These are phyloP conservation scores for Auriscalpium vulgare DNA, from an alignment of 768 basidiomycete species.

Conservation along the genomic window DNA sequence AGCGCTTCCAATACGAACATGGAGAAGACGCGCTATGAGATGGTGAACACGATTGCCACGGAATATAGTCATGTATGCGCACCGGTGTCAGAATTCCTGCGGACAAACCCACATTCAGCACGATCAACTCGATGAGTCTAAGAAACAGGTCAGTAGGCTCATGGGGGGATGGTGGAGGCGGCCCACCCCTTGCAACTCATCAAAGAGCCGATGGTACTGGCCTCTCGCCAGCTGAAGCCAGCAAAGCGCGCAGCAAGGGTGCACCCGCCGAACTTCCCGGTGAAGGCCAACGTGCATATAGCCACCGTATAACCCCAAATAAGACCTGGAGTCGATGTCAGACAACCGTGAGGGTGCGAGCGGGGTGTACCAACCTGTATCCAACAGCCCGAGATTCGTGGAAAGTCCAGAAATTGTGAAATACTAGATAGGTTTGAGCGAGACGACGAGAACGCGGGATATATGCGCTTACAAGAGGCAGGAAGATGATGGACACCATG, in stretches of 20 bases:
- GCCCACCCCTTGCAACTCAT: conserved; percentile 93
- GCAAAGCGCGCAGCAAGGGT: conserved; percentile 54
- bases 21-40: conserved; percentile 61
- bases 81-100: conserved; percentile 68
- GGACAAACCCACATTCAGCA: conserved; percentile 85
- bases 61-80: conserved; percentile 1
- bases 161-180: neutral
- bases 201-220: conserved; percentile 76
- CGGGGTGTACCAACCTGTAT: conserved; percentile 46
- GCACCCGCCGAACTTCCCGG: conserved; percentile 87
- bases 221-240: conserved; percentile 76
- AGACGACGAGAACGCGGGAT: neutral
- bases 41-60: neutral
- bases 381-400: conserved; percentile 78
- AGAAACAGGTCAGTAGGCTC: neutral
- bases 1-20: conserved; percentile 92
- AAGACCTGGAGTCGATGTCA: conserved; percentile 34
- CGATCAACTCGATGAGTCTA: conserved; percentile 87
- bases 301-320: conserved; percentile 88
- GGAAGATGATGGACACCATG: conserved; percentile 82
- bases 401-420: conserved; percentile 88
- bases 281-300: conserved; percentile 71
- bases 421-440: conserved; percentile 42
- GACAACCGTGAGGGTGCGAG: neutral
- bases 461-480: conserved; percentile 57